Conservation (phyloP, 257 asterid genomes). For the Salvia rosmarinus region DNA sequence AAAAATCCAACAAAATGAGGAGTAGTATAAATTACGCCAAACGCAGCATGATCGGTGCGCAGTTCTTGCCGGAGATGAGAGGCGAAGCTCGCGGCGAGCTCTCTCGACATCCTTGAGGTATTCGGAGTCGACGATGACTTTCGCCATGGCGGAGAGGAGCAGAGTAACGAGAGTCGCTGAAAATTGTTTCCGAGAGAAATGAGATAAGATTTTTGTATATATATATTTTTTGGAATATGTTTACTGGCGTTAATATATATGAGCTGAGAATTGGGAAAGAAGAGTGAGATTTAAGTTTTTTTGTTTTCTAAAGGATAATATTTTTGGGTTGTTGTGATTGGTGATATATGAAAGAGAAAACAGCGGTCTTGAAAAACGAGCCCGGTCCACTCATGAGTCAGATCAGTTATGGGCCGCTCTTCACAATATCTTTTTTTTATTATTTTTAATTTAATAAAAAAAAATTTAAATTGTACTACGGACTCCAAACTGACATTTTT, state of each 20-base stretch:
- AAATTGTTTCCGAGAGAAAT: constrained; percentile 2
- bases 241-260: constrained; percentile 40
- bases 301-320: neutral
- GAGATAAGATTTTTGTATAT: constrained; percentile 32
- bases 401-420: constrained; percentile 38
- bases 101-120: constrained; percentile 76
- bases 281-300: neutral
- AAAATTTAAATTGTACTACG: too few species aligned
- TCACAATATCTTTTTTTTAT: too few species aligned
- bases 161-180: constrained; percentile 31
- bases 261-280: neutral
- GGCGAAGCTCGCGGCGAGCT: constrained; percentile 95
- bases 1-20: neutral
- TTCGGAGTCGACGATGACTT: constrained; percentile 67
- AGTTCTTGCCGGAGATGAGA: constrained; percentile 75
- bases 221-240: constrained; percentile 24
- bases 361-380: constrained; percentile 41
- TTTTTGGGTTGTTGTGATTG: constrained; percentile 33
- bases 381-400: constrained; percentile 26
- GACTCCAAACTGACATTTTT: too few species aligned
- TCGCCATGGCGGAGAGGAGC: constrained; percentile 64
- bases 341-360: constrained; percentile 19
- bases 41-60: constrained; percentile 98
- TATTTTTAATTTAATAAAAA: too few species aligned
- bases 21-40: constrained; percentile 66